Evolutionary conservation across 768 basidiomycete species (phyloP), one percentile per base, ranked within the genome.

Genomic region (Pholiota conissans): DNA sequence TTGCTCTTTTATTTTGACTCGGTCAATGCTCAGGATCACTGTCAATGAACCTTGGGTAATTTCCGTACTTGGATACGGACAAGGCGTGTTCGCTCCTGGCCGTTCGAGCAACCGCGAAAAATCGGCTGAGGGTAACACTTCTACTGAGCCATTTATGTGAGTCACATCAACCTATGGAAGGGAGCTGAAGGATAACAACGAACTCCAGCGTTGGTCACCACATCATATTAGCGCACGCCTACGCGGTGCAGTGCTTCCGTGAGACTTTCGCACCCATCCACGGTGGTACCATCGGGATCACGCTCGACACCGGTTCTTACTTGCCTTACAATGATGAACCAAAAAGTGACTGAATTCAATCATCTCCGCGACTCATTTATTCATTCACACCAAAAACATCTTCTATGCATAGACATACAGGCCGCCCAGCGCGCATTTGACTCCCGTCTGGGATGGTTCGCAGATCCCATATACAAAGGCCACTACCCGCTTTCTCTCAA

Each of bases 41-140:
- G 68, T 86, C 67, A 90, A 91, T 71, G 89, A 92, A 71, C 87
- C 87, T 1, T 88, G 84, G 86, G 82, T 82, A 55, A 71, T 85
- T 49, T 79, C 87, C 42, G 74, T 82, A 47, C 74, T 87, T 13
- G 88, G 89, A 6, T 86, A 89, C 63, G 84, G 83, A 10, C 73
- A 79, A 37, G 89, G 86, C 18, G 73, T 79, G 2, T 88, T 87
- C 61, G 89, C 86, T 0, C 88, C 87, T 22, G 87, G 88, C n/a
- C 74, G 86, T 51, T 82, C 82, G 54, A 86, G 84, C 68, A 77
- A 86, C 65, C 78, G 87, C n/a, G 63, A 65, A 42, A 77, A 79
- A 45, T 84, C 79, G 11, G 64, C 74, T 1, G 81, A 82, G 69
- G 85, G 86, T n/a, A 76, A 89, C 65, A 81, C 84, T 34, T 73